Base-by-base conservation (phyloP, 129 eudicot species). In the Flaveria brownii region DNA sequence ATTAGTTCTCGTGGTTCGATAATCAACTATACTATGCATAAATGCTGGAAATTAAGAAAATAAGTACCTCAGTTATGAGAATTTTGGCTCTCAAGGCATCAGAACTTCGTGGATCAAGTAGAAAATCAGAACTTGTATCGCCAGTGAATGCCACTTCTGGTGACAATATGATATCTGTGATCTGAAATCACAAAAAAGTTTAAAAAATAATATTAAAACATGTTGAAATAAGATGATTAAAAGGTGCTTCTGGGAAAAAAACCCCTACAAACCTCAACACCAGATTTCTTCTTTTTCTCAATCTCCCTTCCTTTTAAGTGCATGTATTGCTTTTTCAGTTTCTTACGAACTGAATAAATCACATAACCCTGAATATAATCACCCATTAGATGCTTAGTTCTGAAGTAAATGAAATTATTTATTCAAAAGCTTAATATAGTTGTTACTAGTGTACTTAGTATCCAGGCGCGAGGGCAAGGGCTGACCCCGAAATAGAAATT, bases 141-240 rank as follows among this genome's bases (percentile, higher is more conserved):
- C 99, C 97, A 0, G 97, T 94, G 84, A 94, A 94, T 68, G 98
- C 98, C 50, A 91, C 91, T 83, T 94, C 99, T 10, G 99, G 99
- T 67, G 88, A 87, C 82, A 91, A 87, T 56, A 94, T 82, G 62
- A 88, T 87, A 84, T 94, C 97, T 46, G 96, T 89, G 42, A 94
- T 94, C 99, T 91, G 78, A 74, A 72, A 81, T 15, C 11, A 65
- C 82, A 55, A 50, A 65, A 1, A 28, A 25, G 60, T 2, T 8
- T 52, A 64, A 14, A 5, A 62, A 3, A 2, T 59, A 57, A 18
- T 0, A 5, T 4, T 26, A 12, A 23, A 10, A 20, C 15, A 65
- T 47, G 6, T 70, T 7, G 20, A 26, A n/a, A 52, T n/a, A 50
- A 55, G 39, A 80, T 59, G 67, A 47, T 10, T 8, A 20, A 74